Base-by-base conservation (phyloP, 345 rosid genomes). In the Streptanthus diversifolius region DNA sequence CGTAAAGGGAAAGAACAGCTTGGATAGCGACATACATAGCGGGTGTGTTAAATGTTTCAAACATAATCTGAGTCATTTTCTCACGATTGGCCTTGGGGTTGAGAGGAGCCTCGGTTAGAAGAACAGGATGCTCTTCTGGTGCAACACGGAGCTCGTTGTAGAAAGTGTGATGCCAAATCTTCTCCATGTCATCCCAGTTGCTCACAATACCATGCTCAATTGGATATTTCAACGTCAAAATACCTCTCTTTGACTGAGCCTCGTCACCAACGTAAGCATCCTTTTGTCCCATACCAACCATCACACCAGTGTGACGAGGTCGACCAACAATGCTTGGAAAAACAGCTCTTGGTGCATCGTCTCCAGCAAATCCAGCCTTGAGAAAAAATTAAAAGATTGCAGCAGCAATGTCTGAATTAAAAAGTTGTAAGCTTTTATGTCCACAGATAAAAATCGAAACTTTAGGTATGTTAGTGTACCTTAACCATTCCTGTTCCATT, bases 401-500 rank as follows among this genome's bases (percentile, higher is more conserved):
- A 11, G 22, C 44, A 37, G 14, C 68, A 43, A 45, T 63, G 17
- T 63, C 7, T 19, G 13, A 29, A n/a, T n/a, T n/a, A 13, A 52
- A 58, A 70, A 44, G 35, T 6, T 33, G 1, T 15, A 11, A 35
- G n/a, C 8, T 33, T 27, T 39, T 71, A 51, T 29, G n/a, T 54
- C 14, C 3, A 10, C 29, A 48, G 2, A 29, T 4, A 17, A 1
- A 52, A 54, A 12, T n/a, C 22, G 25, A 45, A 52, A 12, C 5
- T 12, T 0, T 52, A 15, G 35, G 5, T 43, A 12, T 30, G 32
- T 49, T 33, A 7, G 25, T 71, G 25, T 71, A 85, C 89, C 85
- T 85, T 85, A 35, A 83, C 89, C 89, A 85, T 85, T 80, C 84
- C 84, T 13, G 87, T 85, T 63, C 89, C 89, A 83, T 85, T 85